A percentile compares a stretch with the other conserved stretches of the same genome.
Conservation (phyloP, 306 rosid genomes). For the Prunus dulcis region DNA sequence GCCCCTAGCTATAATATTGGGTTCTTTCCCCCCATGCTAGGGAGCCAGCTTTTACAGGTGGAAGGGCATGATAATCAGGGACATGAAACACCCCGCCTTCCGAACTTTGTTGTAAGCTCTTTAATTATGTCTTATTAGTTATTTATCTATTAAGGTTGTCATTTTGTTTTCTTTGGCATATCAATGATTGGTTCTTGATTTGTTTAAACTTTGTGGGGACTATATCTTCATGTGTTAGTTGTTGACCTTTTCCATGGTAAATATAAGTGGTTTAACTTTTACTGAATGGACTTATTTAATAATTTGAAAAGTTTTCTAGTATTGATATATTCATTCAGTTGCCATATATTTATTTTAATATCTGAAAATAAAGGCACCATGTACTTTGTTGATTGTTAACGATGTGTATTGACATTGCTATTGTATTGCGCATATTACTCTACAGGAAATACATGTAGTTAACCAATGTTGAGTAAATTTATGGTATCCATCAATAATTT, state of each 20-base stretch:
- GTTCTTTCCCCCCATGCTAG: slow-evolving; percentile 29
- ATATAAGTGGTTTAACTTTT: background rate
- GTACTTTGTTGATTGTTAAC: no score
- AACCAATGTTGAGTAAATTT: no score
- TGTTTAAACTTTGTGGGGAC: background rate
- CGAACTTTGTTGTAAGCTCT: slow-evolving; percentile 35
- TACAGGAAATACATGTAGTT: no score
- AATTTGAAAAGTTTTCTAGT: no score
- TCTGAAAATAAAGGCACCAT: no score
- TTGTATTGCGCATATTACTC: no score
- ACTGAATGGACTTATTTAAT: background rate
- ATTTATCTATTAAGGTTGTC: background rate
- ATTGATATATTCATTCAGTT: no score
- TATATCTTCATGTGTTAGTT: background rate
- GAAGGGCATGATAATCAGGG: slow-evolving; percentile 27
- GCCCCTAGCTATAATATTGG: slow-evolving; percentile 27
- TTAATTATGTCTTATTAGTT: background rate
- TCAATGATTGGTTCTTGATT: background rate
- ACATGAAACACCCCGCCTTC: slow-evolving; percentile 24
- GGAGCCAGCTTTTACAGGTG: slow-evolving; percentile 24
- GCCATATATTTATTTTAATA: no score
- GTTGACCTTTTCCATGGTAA: background rate
- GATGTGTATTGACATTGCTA: no score
- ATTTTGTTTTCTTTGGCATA: background rate
- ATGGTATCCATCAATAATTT: no score